Percentiles rank a stretch among this genome's conserved stretches.
Evolutionary conservation across 2,329 filamentous ascomycete species (phyloP).

Genomic region (Penicillium sp.): DNA sequence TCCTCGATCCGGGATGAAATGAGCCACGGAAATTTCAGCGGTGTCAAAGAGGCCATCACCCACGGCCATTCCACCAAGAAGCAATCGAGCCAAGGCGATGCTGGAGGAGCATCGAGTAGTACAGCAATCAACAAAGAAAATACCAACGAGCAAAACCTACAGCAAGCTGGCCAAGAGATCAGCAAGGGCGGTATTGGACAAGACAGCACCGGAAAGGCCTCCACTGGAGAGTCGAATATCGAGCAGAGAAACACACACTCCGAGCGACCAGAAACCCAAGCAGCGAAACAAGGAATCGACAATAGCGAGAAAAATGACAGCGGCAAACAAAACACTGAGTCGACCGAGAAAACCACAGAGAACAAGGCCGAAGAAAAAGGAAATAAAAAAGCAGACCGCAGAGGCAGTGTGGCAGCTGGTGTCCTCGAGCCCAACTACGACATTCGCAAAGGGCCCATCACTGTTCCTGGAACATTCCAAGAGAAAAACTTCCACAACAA

Average conservation of each 20-base stretch:
- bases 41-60: conserved; percentile 9
- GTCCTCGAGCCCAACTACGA: conserved; percentile 18
- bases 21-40: conserved; percentile 10
- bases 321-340: not conserved
- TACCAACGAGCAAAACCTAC: conserved; percentile 6
- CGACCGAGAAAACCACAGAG: not conserved
- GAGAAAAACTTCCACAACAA: conserved; percentile 7
- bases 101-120: conserved; percentile 1
- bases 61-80: conserved; percentile 11
- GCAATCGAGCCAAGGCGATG: conserved; percentile 4
- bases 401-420: conserved; percentile 4
- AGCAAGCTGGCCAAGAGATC: conserved; percentile 7
- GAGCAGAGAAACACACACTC: not conserved
- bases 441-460: conserved; percentile 23
- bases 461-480: conserved; percentile 8
- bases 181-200: not conserved
- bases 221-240: not conserved
- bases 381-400: not conserved
- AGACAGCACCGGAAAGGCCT: not conserved
- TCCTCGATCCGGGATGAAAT: conserved; percentile 10
- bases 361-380: not conserved
- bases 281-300: not conserved
- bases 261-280: not conserved
- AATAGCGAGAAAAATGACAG: not conserved
- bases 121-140: conserved; percentile 9